A percentile compares a stretch with the other conserved stretches of the same genome.
Evolutionary conservation across 495 filamentous ascomycete species (phyloP).

Genomic region (Aspergillus coremiiformis): DNA sequence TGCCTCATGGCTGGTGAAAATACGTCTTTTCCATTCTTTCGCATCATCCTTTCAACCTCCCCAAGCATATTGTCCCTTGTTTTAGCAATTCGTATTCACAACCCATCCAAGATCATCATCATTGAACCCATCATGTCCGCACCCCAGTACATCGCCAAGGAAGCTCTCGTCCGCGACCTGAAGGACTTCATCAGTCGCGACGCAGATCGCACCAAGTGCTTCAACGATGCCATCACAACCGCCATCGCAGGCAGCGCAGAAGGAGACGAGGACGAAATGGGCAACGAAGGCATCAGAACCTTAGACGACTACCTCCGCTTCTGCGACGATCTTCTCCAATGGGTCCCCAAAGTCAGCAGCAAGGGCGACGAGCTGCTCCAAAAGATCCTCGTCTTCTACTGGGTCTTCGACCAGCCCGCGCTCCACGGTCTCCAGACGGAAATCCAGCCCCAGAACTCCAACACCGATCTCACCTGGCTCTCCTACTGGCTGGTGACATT

Average conservation of each 20-base stretch:
- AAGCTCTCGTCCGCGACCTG: neutral
- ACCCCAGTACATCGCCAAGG: neutral
- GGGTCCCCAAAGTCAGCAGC: neutral
- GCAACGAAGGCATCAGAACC: neutral
- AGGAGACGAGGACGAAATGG: neutral
- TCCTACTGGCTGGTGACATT: constrained; percentile 29
- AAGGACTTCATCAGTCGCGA: constrained; percentile 3
- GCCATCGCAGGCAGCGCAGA: neutral
- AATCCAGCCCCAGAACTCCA: neutral
- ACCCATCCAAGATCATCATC: no score
- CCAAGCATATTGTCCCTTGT: no score
- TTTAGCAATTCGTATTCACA: no score
- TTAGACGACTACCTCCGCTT: neutral
- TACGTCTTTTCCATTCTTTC: no score
- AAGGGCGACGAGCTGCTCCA: neutral
- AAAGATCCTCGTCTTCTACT: constrained; percentile 3
- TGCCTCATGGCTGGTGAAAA: no score
- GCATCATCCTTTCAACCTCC: no score
- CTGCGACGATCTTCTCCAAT: neutral
- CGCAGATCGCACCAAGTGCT: neutral
- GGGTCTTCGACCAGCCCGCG: neutral
- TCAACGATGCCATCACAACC: neutral
- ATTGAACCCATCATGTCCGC: neutral
- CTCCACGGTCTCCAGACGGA: neutral
- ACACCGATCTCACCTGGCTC: constrained; percentile 8